These are phyloP conservation scores for Nissolia schottii DNA, from an alignment of 306 rosid genomes.

Conservation along the genomic window DNA sequence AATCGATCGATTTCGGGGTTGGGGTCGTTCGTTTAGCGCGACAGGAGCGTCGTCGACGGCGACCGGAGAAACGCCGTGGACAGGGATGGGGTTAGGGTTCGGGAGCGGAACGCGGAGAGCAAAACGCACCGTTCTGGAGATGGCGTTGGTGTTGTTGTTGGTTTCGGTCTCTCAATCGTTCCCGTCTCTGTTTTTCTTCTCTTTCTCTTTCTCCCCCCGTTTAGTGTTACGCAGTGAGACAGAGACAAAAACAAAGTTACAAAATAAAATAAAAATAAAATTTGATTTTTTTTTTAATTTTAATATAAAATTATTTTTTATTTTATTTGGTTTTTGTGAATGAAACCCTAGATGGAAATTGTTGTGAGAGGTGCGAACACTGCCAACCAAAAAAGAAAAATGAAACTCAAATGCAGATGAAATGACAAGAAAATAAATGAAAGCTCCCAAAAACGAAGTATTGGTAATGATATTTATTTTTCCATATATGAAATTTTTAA, in stretches of 20 bases:
- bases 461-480: too few species aligned
- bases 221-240: conserved; percentile 8
- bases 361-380: not conserved
- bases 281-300: not conserved
- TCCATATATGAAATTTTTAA: too few species aligned
- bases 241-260: conserved; percentile 10
- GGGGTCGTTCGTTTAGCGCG: not conserved
- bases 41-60: not conserved
- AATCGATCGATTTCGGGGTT: not conserved
- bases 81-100: conserved; percentile 4
- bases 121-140: conserved; percentile 30
- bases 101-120: not conserved
- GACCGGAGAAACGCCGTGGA: not conserved
- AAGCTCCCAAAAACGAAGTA: not conserved
- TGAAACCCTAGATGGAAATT: not conserved
- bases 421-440: not conserved
- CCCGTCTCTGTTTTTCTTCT: not conserved
- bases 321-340: not conserved
- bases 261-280: not conserved
- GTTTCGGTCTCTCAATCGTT: conserved; percentile 24
- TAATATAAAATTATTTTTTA: not conserved
- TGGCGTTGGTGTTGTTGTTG: not conserved
- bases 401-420: not conserved
- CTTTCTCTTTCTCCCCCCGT: conserved; percentile 3
- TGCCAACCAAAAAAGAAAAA: not conserved